Conservation (phyloP, 2,329 filamentous ascomycete species). For the Leptographium wingfieldii region DNA sequence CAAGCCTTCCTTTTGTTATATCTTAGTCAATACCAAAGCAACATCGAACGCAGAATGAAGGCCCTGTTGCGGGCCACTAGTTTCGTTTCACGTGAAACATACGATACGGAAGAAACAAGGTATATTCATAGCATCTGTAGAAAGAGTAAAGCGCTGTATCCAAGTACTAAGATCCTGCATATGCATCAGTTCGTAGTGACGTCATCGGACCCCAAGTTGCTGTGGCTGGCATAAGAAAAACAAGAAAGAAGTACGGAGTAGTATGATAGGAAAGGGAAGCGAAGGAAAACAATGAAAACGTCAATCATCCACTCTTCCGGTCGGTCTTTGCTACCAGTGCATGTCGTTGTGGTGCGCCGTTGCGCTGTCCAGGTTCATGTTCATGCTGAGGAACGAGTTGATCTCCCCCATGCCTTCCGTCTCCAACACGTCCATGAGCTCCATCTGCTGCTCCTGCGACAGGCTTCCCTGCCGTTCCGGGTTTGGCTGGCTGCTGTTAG, state of each 20-base stretch:
- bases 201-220: not conserved
- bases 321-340: not conserved
- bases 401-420: slow-evolving; percentile 52
- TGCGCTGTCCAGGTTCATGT: slow-evolving; percentile 16
- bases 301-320: not conserved
- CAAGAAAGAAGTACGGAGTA: not conserved
- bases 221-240: not conserved
- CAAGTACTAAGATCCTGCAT: not conserved
- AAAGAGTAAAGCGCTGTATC: not conserved
- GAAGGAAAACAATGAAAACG: not conserved
- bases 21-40: not conserved
- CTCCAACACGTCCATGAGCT: slow-evolving; percentile 72
- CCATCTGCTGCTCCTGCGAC: slow-evolving; percentile 68
- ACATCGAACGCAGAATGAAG: not conserved
- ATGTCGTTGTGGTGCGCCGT: not conserved
- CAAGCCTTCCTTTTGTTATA: not conserved
- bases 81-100: no score
- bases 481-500: slow-evolving; percentile 9
- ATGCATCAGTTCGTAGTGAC: not conserved
- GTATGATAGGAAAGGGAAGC: no score
- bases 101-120: no score
- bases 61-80: not conserved
- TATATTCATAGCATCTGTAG: not conserved
- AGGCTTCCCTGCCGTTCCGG: slow-evolving; percentile 53
- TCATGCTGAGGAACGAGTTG: slow-evolving; percentile 42